phyloP scores from a whole-genome alignment of 352 stramenopile genomes.

The Globisporangium yorkense region DNA sequence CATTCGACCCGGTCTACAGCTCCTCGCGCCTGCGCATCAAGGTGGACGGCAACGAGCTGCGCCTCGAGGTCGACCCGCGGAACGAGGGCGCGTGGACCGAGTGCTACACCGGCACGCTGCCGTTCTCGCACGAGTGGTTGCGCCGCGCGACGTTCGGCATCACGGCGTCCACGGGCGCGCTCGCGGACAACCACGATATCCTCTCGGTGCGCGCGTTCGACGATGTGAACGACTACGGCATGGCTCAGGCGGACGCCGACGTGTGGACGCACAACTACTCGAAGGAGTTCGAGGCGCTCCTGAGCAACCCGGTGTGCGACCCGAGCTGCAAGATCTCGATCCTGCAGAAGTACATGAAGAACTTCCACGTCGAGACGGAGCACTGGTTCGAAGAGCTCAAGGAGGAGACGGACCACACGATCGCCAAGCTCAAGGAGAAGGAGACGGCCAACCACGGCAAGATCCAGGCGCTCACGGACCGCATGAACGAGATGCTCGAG shows the following conservation, averaged over 20 bases:
- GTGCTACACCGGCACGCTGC: constrained; percentile 63
- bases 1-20: constrained; percentile 70
- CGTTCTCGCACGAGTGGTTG: constrained; percentile 66
- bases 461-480: constrained; percentile 63
- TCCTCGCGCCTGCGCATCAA: constrained; percentile 60
- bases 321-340: constrained; percentile 79
- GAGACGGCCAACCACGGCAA: constrained; percentile 65
- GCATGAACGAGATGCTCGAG: constrained; percentile 69
- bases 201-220: constrained; percentile 62
- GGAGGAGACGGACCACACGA: constrained; percentile 70
- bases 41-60: constrained; percentile 42
- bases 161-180: constrained; percentile 64
- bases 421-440: constrained; percentile 68
- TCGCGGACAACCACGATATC: constrained; percentile 84
- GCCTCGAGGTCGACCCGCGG: constrained; percentile 59
- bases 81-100: constrained; percentile 45
- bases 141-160: constrained; percentile 56
- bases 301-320: constrained; percentile 56
- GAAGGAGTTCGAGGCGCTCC: constrained; percentile 67
- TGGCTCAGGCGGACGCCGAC: constrained; percentile 54
- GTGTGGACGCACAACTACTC: constrained; percentile 83
- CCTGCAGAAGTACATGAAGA: constrained; percentile 73
- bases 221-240: constrained; percentile 43
- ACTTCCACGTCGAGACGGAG: constrained; percentile 79
- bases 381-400: constrained; percentile 82